These are phyloP conservation scores for Chaetomium tenue DNA, from an alignment of 495 filamentous ascomycete genomes.

Conservation along the genomic window DNA sequence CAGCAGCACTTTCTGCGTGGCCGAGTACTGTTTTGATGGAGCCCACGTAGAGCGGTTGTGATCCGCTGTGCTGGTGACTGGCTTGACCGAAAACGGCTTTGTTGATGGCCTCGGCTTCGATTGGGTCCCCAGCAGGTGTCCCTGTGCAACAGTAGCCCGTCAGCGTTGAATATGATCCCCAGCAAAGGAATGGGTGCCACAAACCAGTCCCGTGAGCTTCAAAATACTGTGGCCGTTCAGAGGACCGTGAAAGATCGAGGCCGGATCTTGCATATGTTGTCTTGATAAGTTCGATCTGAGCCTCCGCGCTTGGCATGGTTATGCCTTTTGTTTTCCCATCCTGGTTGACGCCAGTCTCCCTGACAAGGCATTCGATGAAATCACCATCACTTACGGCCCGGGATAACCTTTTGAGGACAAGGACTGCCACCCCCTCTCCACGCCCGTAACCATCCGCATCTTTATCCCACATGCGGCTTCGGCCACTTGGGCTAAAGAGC, in stretches of 20 bases:
- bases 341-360: conserved; percentile 53
- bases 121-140: not conserved
- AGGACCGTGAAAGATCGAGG: conserved; percentile 41
- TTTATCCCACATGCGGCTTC: conserved; percentile 53
- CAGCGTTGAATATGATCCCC: no score
- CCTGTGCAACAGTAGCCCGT: not conserved
- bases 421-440: conserved; percentile 55
- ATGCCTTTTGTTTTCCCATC: conserved; percentile 53
- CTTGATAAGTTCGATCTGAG: conserved; percentile 53
- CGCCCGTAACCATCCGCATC: conserved; percentile 60
- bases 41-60: conserved; percentile 48
- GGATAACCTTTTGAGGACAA: conserved; percentile 54
- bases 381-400: conserved; percentile 50
- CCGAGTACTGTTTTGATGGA: conserved; percentile 59
- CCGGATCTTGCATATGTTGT: conserved; percentile 46
- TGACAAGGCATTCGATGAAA: conserved; percentile 60
- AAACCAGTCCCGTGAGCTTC: conserved; percentile 42
- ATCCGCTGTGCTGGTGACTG: not conserved
- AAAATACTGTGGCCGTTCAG: conserved; percentile 36
- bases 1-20: conserved; percentile 42
- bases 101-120: not conserved
- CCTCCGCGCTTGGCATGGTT: conserved; percentile 49
- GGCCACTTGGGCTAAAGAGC: conserved; percentile 45
- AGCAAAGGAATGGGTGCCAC: not conserved
- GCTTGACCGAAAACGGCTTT: not conserved